Conservation (phyloP, 305 asterid genomes). For the Rubia balearica region DNA sequence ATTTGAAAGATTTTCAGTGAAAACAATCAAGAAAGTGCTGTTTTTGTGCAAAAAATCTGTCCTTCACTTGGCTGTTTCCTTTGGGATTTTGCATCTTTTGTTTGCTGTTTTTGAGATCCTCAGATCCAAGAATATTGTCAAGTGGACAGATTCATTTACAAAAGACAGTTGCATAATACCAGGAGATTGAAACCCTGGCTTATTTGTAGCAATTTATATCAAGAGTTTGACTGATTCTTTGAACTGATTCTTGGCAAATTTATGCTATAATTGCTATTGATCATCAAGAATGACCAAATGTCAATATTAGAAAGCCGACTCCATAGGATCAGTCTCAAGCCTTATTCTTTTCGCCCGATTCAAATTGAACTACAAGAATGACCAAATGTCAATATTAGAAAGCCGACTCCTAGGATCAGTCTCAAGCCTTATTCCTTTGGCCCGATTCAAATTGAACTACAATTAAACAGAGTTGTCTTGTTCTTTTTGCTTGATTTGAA, state of each 20-base stretch:
- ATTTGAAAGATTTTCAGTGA: background rate
- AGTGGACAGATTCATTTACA: background rate
- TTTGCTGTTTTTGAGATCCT: background rate
- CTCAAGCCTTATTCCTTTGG: no score
- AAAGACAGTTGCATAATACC: background rate
- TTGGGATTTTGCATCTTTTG: background rate
- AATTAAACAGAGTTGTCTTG: no score
- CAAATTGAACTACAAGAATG: background rate
- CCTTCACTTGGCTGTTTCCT: background rate
- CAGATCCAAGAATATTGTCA: background rate
- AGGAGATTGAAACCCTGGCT: background rate
- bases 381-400: no score
- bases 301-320: background rate
- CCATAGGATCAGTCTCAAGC: no score
- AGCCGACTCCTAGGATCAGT: no score
- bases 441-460: no score
- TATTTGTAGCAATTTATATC: background rate
- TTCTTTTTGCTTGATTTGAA: no score
- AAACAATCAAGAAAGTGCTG: background rate
- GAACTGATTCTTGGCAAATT: background rate
- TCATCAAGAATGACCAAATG: background rate
- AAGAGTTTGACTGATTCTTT: background rate
- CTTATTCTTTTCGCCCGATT: background rate
- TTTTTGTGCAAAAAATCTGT: background rate
- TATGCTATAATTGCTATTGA: background rate